Base-by-base conservation (phyloP, 140 eudicot genomes). In the Anethum foeniculum region DNA sequence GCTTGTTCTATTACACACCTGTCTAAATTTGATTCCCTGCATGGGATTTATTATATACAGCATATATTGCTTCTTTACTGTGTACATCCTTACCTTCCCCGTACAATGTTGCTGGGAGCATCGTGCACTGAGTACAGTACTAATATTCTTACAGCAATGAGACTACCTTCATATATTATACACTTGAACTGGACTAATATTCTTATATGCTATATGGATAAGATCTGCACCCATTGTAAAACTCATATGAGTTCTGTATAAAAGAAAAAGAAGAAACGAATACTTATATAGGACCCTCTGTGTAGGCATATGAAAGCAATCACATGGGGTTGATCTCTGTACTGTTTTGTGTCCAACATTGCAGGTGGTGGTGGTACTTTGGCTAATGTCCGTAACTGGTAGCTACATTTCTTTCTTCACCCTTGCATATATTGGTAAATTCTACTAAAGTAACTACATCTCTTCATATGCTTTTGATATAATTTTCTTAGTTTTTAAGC, bases 381-480 rank as follows among this genome's bases (percentile, higher is more conserved):
- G 99, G 99, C 82, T 96, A 78, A 88, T 96, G 76, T 96, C 99
- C 34, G 98, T 92, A 56, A 83, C 91, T 77, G 99, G 98, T 56
- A 89, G 97, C 85, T 47, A 88, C 80, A 81, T 91, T 64, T 96
- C 99, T 80, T 88, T 96, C 91, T 86, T 80, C 88, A 96, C 99
- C 0, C 91, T 96, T 64, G 89, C 92, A 12, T 96, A 93, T 88
- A 91, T 93, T 77, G 99, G 99, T 96, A 93, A 76, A 81, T 36
- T 41, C 73, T 52, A 51, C 64, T 56, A 44, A 80, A 38, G 78
- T 38, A 67, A 62, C 69, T 46, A 25, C 44, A 43, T 6, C 56
- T 51, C 36, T 46, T 77, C 23, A 60, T 82, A 77, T 71, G 8
- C 49, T 62, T 72, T 80, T 32, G 23, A 58, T 32, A 27, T 77